Percentiles rank a stretch among this genome's conserved stretches.
Conservation (phyloP, 345 rosid species). For the Citrus inodora region DNA sequence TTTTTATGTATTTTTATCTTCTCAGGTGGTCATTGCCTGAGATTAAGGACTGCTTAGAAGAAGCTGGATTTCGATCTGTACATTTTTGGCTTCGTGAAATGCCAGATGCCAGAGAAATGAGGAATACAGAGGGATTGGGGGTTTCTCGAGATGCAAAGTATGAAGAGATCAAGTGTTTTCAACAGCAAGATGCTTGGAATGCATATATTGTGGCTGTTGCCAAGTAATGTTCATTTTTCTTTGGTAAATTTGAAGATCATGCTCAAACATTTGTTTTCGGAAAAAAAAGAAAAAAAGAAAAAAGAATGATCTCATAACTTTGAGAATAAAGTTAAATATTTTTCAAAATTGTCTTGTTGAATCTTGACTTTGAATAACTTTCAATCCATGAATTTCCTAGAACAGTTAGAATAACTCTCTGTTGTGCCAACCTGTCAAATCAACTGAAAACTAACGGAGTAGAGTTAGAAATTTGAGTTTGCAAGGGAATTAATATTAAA, state of each 20-base stretch:
- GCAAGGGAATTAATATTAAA: too few relatives aligned
- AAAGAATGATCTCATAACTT: neutral
- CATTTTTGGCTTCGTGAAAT: conserved; percentile 85
- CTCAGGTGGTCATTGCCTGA: conserved; percentile 88
- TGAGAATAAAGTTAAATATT: too few relatives aligned
- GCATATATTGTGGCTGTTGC: conserved; percentile 75
- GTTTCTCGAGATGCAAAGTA: conserved; percentile 60
- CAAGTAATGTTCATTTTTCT: conserved; percentile 4
- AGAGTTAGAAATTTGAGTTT: too few relatives aligned
- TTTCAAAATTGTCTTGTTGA: too few relatives aligned
- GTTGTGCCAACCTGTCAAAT: too few relatives aligned
- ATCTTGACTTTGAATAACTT: too few relatives aligned
- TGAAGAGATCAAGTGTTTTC: conserved; percentile 63
- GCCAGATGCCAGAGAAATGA: conserved; percentile 64
- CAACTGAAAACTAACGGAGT: too few relatives aligned
- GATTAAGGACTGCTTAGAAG: conserved; percentile 82
- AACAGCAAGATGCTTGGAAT: conserved; percentile 88
- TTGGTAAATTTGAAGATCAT: conserved; percentile 3
- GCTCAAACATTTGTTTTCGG: neutral
- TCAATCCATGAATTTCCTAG: too few relatives aligned
- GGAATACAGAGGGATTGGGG: conserved; percentile 68
- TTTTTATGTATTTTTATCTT: neutral
- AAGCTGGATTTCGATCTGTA: conserved; percentile 76
- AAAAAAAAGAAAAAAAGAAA: too few relatives aligned
- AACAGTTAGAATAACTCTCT: too few relatives aligned